Base-by-base conservation (phyloP, 495 filamentous ascomycete species). In the Aspergillus coremiiformis region DNA sequence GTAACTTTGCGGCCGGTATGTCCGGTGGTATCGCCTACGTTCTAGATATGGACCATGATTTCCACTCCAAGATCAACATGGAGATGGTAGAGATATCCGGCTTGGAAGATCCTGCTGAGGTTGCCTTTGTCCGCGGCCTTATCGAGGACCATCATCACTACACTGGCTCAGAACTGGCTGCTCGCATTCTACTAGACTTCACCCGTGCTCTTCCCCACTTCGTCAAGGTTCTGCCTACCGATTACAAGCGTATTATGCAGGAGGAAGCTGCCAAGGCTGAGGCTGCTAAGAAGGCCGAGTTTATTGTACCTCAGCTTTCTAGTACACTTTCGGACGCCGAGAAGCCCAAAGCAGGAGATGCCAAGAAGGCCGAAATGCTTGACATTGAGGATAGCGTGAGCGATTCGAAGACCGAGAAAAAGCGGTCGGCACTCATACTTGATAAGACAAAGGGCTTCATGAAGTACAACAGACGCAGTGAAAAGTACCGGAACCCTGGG, bases 81-180 rank as follows among this genome's bases (percentile, higher is more conserved):
- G 93, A 99, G 73, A 96, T 99, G 94, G 94, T 99, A 55, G 92
- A 97, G 68, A 82, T 94, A 19, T 89, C 89, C 39, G 77, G 80
- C 10, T 75, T 99, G 48, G 89, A 93, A 55, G 93, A 99, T 48
- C 89, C 89, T 4, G 73, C 83, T 39, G 93, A 99, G 65, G 93
- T 99, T 60, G 92, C 93, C 39, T 96, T 85, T 61, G 81, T 99
- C 19, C 89, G 93, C 48, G 89, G 93, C 48, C 75, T 97, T 54
- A 89, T 99, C 54, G 93, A 99, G 70, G 93, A 99, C 61, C 93
- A 99, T 62, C 94, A 96, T 69, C 93, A 99, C 66, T 99, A 97
- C 77, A 99, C 93, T 39, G 93, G 93, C 54, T 99, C 93, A 21
- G 93, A 96, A 75, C 79, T 96, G 43, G 93, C 93, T 17, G 95